These are phyloP conservation scores for Fusarium aywerte DNA, from an alignment of 2,329 filamentous ascomycete species.

Conservation along the genomic window DNA sequence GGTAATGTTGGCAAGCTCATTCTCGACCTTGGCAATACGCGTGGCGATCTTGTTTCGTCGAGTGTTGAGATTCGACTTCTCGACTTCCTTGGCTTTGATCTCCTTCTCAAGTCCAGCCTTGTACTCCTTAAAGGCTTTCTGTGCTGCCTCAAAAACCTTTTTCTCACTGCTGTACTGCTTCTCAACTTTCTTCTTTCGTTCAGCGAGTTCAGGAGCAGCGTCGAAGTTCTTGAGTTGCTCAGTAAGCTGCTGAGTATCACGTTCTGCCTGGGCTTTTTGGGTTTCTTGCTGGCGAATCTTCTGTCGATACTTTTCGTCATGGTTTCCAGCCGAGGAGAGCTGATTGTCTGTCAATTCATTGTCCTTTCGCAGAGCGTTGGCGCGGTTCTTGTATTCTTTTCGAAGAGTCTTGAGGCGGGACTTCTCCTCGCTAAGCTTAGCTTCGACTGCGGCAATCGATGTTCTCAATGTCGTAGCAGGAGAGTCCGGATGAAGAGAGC, in stretches of 20 bases:
- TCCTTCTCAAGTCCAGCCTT: constrained; percentile 72
- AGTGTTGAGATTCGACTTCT: constrained; percentile 70
- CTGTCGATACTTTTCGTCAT: constrained; percentile 79
- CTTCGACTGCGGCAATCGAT: constrained; percentile 77
- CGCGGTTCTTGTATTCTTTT: constrained; percentile 78
- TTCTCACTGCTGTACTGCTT: constrained; percentile 65
- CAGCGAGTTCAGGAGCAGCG: constrained; percentile 70
- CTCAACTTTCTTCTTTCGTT: constrained; percentile 66
- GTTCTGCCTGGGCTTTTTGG: constrained; percentile 73
- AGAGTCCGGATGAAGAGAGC: constrained; percentile 76
- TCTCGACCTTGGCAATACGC: constrained; percentile 77
- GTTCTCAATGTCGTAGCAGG: constrained; percentile 81
- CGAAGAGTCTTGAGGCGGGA: constrained; percentile 75
- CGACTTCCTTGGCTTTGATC: constrained; percentile 70
- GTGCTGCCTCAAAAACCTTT: constrained; percentile 68
- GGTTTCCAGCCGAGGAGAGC: constrained; percentile 74
- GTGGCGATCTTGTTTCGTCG: constrained; percentile 78
- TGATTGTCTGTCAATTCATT: constrained; percentile 75
- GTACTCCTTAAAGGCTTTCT: constrained; percentile 65
- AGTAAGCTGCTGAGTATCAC: constrained; percentile 64
- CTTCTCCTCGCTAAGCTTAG: constrained; percentile 75
- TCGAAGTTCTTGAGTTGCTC: constrained; percentile 72
- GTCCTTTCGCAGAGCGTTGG: constrained; percentile 76
- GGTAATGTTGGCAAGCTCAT: constrained; percentile 75
- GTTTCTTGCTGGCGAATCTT: constrained; percentile 80